Evolutionary conservation across 768 basidiomycete genomes (phyloP).

Genomic region (Suillus variegatus): DNA sequence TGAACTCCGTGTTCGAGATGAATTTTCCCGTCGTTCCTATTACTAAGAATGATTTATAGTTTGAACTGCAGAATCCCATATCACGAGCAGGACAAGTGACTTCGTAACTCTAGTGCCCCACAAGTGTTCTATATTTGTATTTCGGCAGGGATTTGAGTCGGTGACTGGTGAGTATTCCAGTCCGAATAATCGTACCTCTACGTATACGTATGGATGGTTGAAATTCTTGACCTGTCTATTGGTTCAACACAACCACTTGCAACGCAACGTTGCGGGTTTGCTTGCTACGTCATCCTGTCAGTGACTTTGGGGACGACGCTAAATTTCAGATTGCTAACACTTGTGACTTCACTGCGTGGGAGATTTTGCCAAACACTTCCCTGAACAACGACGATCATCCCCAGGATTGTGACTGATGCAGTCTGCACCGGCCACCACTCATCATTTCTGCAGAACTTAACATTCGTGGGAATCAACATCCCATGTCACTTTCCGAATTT

Average conservation of each 20-base stretch:
- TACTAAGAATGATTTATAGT: not conserved
- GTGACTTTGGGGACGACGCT: not conserved
- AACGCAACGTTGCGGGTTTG: not conserved
- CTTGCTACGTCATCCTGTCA: not conserved
- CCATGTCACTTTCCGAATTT: not conserved
- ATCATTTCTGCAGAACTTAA: not conserved
- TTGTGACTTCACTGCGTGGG: not conserved
- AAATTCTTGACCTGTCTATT: not conserved
- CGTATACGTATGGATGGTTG: not conserved
- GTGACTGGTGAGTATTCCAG: not conserved
- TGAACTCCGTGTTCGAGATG: too few species aligned
- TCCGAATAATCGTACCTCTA: too few species aligned
- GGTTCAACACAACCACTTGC: not conserved
- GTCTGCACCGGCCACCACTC: too few species aligned
- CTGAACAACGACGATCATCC: not conserved
- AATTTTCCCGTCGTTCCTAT: not conserved
- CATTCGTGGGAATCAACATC: too few species aligned
- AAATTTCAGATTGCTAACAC: too few species aligned
- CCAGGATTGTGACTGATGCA: not conserved
- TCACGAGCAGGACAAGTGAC: not conserved
- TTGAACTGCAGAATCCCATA: not conserved
- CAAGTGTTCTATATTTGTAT: not conserved
- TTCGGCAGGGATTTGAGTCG: not conserved
- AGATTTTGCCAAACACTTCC: not conserved
- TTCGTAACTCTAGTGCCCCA: not conserved